These are phyloP conservation scores for Microdochium trichocladiopsis DNA, from an alignment of 2,329 filamentous ascomycete species.

Conservation along the genomic window DNA sequence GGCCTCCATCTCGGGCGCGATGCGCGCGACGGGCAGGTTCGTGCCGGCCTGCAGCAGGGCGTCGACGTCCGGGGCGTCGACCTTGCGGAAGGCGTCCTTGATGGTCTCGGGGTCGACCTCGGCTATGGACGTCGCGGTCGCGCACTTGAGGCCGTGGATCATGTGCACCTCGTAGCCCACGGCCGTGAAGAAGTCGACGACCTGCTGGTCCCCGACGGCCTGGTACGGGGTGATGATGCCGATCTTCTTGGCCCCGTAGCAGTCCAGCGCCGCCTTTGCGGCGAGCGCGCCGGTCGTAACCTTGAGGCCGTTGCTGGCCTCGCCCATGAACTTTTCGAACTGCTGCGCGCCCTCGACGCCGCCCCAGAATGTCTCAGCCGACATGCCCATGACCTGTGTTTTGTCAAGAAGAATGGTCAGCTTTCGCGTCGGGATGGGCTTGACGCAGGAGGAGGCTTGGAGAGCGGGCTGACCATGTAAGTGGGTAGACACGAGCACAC, in stretches of 20 bases:
- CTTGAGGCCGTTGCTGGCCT: conserved; percentile 16
- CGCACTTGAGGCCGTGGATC: conserved; percentile 20
- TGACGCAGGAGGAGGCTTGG: neutral
- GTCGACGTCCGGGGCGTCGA: conserved; percentile 15
- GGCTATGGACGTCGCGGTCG: conserved; percentile 14
- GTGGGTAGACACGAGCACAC: conserved; percentile 18
- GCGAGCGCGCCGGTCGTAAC: conserved; percentile 22
- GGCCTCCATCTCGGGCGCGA: conserved; percentile 18
- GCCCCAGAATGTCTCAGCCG: conserved; percentile 23
- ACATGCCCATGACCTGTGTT: conserved; percentile 19
- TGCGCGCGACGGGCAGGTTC: conserved; percentile 19
- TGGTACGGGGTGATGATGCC: conserved; percentile 23
- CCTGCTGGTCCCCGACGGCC: conserved; percentile 20
- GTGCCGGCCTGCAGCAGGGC: conserved; percentile 23
- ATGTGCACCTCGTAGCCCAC: conserved; percentile 17
- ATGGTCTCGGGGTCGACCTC: conserved; percentile 22
- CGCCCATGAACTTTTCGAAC: conserved; percentile 20
- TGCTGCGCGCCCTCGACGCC: conserved; percentile 18
- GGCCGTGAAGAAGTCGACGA: conserved; percentile 21
- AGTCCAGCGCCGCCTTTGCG: conserved; percentile 17
- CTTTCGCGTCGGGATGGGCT: too few species aligned
- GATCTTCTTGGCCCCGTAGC: conserved; percentile 17
- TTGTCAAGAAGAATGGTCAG: neutral
- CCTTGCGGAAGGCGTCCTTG: conserved; percentile 15
- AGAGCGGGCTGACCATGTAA: conserved; percentile 11